Conservation (phyloP, 495 filamentous ascomycete species). For the Penicillium paxilli region DNA sequence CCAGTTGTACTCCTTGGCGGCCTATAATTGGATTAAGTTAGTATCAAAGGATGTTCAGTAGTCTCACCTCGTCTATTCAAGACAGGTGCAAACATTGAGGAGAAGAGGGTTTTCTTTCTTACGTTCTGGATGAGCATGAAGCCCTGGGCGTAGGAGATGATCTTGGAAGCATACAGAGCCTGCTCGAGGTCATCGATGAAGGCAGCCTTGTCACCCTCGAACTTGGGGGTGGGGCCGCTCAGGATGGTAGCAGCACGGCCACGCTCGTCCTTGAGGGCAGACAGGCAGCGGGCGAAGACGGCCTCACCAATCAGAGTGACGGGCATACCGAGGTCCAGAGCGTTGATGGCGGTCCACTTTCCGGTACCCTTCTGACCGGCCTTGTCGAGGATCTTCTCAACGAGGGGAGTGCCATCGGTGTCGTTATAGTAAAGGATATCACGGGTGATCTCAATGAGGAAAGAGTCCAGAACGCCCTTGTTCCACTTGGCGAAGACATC, state of each 20-base stretch:
- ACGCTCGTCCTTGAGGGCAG: slow-evolving; percentile 93
- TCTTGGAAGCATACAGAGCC: slow-evolving; percentile 98
- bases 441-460: slow-evolving; percentile 98
- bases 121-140: slow-evolving; percentile 99
- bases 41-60: neutral
- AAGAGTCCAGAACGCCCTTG: slow-evolving; percentile 96
- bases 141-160: slow-evolving; percentile 98
- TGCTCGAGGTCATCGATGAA: slow-evolving; percentile 97
- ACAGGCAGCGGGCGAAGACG: slow-evolving; percentile 92
- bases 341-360: slow-evolving; percentile 99
- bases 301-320: slow-evolving; percentile 97
- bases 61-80: no score
- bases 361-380: slow-evolving; percentile 99
- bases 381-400: slow-evolving; percentile 98
- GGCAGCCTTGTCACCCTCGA: slow-evolving; percentile 85
- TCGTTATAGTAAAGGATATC: slow-evolving; percentile 98
- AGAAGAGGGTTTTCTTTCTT: slow-evolving; percentile 29
- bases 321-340: slow-evolving; percentile 97
- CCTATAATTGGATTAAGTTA: slow-evolving; percentile 49
- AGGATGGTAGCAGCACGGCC: slow-evolving; percentile 77
- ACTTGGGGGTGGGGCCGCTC: slow-evolving; percentile 71
- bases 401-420: slow-evolving; percentile 82
- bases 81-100: neutral
- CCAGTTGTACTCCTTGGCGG: slow-evolving; percentile 93
- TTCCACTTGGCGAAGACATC: slow-evolving; percentile 76